Percentiles rank a stretch among this genome's conserved stretches.
Evolutionary conservation across 768 basidiomycete genomes (phyloP).

Genomic region (Leucogyrophana mollusca): DNA sequence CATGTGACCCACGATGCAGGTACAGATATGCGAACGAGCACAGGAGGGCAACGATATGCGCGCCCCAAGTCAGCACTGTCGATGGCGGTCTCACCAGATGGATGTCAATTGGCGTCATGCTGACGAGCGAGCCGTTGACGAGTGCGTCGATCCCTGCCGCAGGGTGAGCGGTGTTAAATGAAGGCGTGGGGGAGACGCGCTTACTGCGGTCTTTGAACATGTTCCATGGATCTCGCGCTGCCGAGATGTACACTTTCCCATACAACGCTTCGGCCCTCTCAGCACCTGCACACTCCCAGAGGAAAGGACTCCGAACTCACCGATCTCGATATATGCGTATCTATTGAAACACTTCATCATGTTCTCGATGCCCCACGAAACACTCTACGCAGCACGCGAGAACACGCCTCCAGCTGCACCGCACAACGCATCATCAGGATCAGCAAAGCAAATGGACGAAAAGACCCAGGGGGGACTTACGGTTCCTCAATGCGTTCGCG

Average conservation of each 20-base stretch:
- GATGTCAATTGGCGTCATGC: slow-evolving; percentile 37
- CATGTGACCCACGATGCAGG: slow-evolving; percentile 52
- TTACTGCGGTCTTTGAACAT: slow-evolving; percentile 68
- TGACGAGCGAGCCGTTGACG: slow-evolving; percentile 79
- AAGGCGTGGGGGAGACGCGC: neutral
- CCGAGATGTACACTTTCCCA: slow-evolving; percentile 77
- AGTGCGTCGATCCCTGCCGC: slow-evolving; percentile 71
- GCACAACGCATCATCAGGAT: neutral
- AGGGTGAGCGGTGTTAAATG: neutral
- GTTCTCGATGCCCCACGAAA: slow-evolving; percentile 65
- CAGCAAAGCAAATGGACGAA: neutral
- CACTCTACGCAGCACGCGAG: no score
- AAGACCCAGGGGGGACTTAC: slow-evolving; percentile 38
- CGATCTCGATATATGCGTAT: slow-evolving; percentile 84
- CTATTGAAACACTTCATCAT: slow-evolving; percentile 82
- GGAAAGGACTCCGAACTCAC: slow-evolving; percentile 32
- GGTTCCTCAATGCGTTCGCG: slow-evolving; percentile 61
- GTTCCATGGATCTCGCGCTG: slow-evolving; percentile 83
- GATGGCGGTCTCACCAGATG: slow-evolving; percentile 3
- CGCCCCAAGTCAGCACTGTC: slow-evolving; percentile 75
- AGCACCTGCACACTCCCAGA: no score
- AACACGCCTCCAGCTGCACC: slow-evolving; percentile 72
- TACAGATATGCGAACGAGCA: slow-evolving; percentile 80
- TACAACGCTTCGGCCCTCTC: slow-evolving; percentile 57
- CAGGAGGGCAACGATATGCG: slow-evolving; percentile 71